Percentiles rank a stretch among this genome's conserved stretches.
These are phyloP conservation scores for Hypericum androsaemum DNA, from an alignment of 345 rosid genomes.

Conservation along the genomic window DNA sequence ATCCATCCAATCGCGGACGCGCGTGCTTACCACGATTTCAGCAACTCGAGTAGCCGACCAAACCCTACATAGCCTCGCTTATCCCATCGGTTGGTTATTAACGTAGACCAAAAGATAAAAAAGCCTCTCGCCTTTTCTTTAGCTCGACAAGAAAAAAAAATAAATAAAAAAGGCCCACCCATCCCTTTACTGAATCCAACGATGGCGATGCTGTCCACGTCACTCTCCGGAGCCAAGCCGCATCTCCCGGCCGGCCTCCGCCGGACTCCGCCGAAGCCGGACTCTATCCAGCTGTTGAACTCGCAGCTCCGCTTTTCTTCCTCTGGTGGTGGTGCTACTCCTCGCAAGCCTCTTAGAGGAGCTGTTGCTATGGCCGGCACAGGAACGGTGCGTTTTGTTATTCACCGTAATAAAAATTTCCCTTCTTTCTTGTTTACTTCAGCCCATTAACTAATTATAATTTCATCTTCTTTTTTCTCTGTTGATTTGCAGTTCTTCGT, in stretches of 20 bases:
- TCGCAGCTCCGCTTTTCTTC: constrained; percentile 42
- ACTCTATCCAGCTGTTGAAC: constrained; percentile 32
- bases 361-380: constrained; percentile 86
- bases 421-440: not conserved
- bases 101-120: no score
- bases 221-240: constrained; percentile 27
- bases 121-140: no score
- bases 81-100: no score
- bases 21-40: no score
- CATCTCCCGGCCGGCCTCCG: constrained; percentile 34
- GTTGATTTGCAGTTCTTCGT: constrained; percentile 83
- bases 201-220: constrained; percentile 58
- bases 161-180: no score
- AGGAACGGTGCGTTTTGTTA: constrained; percentile 48
- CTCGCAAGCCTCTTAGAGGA: constrained; percentile 43
- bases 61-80: no score
- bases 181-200: not conserved
- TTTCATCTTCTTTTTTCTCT: not conserved
- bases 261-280: constrained; percentile 36
- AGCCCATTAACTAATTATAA: not conserved
- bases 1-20: no score
- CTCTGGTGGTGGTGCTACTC: not conserved
- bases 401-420: not conserved
- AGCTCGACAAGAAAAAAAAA: no score
- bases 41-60: no score